Evolutionary conservation across 169 alveolate genomes (phyloP).

Genomic region (Theileria orientalis): DNA sequence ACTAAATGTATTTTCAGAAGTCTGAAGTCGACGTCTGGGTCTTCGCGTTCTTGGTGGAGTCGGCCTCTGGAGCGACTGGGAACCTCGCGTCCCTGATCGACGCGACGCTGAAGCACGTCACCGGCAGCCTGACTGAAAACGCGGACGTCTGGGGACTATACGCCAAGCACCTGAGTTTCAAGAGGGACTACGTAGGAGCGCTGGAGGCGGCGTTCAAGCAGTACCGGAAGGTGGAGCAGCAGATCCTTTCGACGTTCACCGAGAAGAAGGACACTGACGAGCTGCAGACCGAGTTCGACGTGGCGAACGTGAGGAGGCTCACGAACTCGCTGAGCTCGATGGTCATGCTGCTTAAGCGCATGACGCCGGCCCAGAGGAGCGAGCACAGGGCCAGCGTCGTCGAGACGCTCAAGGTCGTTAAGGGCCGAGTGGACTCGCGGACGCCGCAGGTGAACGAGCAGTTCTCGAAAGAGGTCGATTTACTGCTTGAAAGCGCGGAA

Average conservation of each 20-base stretch:
- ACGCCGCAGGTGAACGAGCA: slow-evolving; percentile 37
- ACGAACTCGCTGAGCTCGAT: slow-evolving; percentile 34
- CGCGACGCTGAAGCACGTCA: slow-evolving; percentile 53
- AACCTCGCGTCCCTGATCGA: slow-evolving; percentile 53
- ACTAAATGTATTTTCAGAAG: slow-evolving; percentile 21
- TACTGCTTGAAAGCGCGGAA: slow-evolving; percentile 40
- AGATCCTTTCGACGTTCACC: slow-evolving; percentile 22
- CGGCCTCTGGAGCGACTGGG: slow-evolving; percentile 21
- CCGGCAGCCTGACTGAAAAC: slow-evolving; percentile 42
- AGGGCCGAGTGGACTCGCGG: slow-evolving; percentile 36
- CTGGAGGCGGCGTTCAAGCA: slow-evolving; percentile 53
- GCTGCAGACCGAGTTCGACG: slow-evolving; percentile 40
- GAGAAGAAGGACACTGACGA: slow-evolving; percentile 39
- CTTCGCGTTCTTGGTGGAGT: slow-evolving; percentile 52
- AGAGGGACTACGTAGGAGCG: slow-evolving; percentile 45
- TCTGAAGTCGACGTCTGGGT: slow-evolving; percentile 33
- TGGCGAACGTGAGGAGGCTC: slow-evolving; percentile 30
- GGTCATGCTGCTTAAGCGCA: slow-evolving; percentile 43
- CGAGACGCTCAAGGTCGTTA: slow-evolving; percentile 27
- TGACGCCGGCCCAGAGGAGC: slow-evolving; percentile 11
- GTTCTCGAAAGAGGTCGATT: slow-evolving; percentile 33
- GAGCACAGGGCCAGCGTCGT: slow-evolving; percentile 32
- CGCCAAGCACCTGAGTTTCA: slow-evolving; percentile 35
- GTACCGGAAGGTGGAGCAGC: slow-evolving; percentile 40
- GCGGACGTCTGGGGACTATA: slow-evolving; percentile 53